phyloP scores from a whole-genome alignment of 805 yeast genomes.

The Kluyveromyces lactis region DNA sequence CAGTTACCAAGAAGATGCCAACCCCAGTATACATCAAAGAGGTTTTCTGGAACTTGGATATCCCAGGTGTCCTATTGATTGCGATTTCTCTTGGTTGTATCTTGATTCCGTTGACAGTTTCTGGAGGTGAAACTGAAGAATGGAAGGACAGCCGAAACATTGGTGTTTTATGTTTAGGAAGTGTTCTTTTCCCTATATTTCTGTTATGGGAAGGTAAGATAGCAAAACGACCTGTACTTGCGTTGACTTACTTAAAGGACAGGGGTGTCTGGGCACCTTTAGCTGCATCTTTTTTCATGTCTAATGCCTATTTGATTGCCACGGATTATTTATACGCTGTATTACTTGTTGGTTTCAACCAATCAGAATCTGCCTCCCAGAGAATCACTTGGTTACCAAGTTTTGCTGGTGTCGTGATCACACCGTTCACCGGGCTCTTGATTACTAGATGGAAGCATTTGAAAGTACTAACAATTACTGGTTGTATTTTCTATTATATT shows the following conservation, averaged over 20 bases:
- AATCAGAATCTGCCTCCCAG: constrained; percentile 48
- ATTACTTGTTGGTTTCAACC: constrained; percentile 44
- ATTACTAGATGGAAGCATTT: constrained; percentile 41
- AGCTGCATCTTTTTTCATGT: constrained; percentile 41
- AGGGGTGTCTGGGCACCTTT: constrained; percentile 56
- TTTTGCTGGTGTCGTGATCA: constrained; percentile 54
- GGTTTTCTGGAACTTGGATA: constrained; percentile 52
- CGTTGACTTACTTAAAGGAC: constrained; percentile 42
- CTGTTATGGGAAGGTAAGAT: constrained; percentile 43
- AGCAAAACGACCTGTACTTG: constrained; percentile 45
- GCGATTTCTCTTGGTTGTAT: constrained; percentile 46
- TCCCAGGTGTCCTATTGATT: constrained; percentile 46
- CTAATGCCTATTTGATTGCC: constrained; percentile 50
- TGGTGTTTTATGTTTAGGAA: constrained; percentile 49
- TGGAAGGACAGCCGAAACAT: constrained; percentile 49
- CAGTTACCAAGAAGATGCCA: background rate
- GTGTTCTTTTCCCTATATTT: constrained; percentile 41
- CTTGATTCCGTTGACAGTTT: constrained; percentile 57
- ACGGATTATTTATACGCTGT: constrained; percentile 53
- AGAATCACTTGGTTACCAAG: constrained; percentile 54
- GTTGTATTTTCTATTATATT: constrained; percentile 48
- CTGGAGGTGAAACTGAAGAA: constrained; percentile 40
- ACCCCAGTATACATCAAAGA: constrained; percentile 14
- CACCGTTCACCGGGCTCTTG: constrained; percentile 47
- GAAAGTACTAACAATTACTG: constrained; percentile 53